Evolutionary conservation across 805 yeast genomes (phyloP).

Genomic region (Debaryomyces tyrocola): DNA sequence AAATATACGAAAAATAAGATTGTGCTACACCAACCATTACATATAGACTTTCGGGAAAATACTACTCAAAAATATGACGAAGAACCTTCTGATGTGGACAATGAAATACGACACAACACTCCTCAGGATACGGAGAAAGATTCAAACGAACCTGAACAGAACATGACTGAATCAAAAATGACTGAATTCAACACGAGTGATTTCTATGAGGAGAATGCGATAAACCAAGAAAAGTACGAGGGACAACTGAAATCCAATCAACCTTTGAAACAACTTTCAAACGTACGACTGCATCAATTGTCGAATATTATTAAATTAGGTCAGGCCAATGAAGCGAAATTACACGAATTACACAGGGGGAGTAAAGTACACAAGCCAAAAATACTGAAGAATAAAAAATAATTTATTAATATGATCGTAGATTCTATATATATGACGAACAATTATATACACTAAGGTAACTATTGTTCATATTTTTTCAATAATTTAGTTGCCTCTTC

Average conservation of each 20-base stretch:
- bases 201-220: neutral
- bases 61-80: neutral
- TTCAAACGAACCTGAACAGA: neutral
- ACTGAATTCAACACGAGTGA: neutral
- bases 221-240: neutral
- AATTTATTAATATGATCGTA: neutral
- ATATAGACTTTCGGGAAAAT: neutral
- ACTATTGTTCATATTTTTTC: constrained; percentile 38
- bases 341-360: neutral
- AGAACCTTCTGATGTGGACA: neutral
- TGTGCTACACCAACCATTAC: neutral
- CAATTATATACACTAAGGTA: neutral
- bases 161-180: neutral
- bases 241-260: neutral
- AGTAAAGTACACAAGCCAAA: neutral
- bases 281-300: neutral
- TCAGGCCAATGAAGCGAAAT: neutral
- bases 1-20: neutral
- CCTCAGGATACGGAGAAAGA: neutral
- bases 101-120: neutral
- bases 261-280: constrained; percentile 1
- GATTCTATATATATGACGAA: neutral
- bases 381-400: neutral
- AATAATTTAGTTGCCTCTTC: constrained; percentile 47
- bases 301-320: neutral